Base-by-base conservation (phyloP, 2,329 filamentous ascomycete species). In the Cercospora zeae-maydis region DNA sequence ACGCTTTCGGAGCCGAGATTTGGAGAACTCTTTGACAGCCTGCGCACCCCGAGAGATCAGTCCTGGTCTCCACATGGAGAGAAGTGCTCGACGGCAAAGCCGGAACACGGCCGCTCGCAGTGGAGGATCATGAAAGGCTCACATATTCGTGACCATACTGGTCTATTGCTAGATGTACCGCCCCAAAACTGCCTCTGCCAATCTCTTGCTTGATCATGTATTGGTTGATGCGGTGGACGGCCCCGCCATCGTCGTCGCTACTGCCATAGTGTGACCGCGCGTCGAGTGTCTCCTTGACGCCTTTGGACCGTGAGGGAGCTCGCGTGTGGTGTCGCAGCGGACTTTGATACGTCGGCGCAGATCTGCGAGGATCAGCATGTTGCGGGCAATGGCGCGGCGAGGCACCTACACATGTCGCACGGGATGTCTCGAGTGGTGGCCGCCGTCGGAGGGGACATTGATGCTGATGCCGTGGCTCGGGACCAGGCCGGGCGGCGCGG, bases 1-100 rank as follows among this genome's bases (percentile, higher is more conserved):
- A 60, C 92, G 89, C 79, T 93, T 96, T 56, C 93, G 87, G 59
- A 99, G 81, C 36, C 93, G 87, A 1, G 91, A 87, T 75, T 99
- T 99, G 63, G 93, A 98, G 78, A 99, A 98, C 74, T 98, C 93
- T 78, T 99, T 99, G 74, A 98, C 86, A 62, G 95, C 93, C 93
- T 96, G 73, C 52, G 58, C 52, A 55, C 63, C 54, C 63, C 27
- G 36, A 47, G 52, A 54, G 27, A 63, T 66, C 61, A 61, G 58
- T 58, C 67, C 59, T 55, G 64, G 60, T 51, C 42, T 61, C 30
- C 49, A 39, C 34, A 34, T 34, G 34, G 36, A 19, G 13, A 57
- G 42, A 51, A 21, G 13, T 19, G 24, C 34, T 39, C 54, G 51
- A 60, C 37, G 42, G 47, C 49, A 39, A 34, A 63, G 49, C 31